These are phyloP conservation scores for Carex scoparia DNA, from an alignment of 176 grass and related monocot species.

Conservation along the genomic window DNA sequence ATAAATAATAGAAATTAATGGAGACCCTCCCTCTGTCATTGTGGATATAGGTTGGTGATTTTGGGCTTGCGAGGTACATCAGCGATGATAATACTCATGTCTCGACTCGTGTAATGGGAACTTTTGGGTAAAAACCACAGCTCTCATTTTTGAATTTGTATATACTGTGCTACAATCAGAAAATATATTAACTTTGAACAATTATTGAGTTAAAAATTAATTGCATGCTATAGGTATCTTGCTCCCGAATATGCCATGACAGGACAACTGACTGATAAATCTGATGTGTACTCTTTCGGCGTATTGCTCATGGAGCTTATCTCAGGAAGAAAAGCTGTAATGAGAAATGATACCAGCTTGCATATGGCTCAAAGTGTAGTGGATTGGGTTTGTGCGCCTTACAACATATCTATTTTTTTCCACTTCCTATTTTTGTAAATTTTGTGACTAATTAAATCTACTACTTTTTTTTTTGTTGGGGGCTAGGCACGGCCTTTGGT, in stretches of 20 bases:
- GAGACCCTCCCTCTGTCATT: neutral
- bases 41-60: slow-evolving; percentile 19
- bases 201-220: neutral
- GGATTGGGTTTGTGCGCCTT: slow-evolving; percentile 23
- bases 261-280: slow-evolving; percentile 42
- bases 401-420: neutral
- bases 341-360: slow-evolving; percentile 22
- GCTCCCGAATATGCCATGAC: slow-evolving; percentile 57
- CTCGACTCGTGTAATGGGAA: slow-evolving; percentile 29
- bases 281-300: slow-evolving; percentile 65
- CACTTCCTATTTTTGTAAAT: neutral
- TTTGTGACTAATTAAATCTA: neutral
- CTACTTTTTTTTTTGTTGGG: neutral
- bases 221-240: slow-evolving; percentile 39
- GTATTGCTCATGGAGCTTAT: slow-evolving; percentile 60
- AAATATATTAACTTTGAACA: neutral
- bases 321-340: slow-evolving; percentile 41
- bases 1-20: neutral
- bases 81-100: slow-evolving; percentile 22
- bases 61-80: slow-evolving; percentile 22
- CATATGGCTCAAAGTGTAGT: slow-evolving; percentile 12
- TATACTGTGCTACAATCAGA: neutral
- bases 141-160: neutral
- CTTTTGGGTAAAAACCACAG: slow-evolving; percentile 2
- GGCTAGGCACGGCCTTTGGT: slow-evolving; percentile 31